Conservation (phyloP, 352 stramenopile species). For the Globisporangium uncinulatum region DNA sequence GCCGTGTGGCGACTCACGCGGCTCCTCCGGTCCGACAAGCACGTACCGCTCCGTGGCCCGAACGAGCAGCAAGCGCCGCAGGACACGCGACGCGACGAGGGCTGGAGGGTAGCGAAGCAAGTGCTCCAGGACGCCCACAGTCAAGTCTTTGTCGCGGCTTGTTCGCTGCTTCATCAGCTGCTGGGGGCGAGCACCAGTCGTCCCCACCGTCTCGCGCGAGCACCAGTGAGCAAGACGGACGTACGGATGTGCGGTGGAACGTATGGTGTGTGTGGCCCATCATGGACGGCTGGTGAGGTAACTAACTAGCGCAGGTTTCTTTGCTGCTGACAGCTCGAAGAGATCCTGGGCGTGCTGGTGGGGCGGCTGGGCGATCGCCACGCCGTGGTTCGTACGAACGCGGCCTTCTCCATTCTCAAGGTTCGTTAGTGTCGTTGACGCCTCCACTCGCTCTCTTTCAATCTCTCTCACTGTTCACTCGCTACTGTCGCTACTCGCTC, state of each 20-base stretch:
- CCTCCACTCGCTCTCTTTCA: not conserved
- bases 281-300: too few species aligned
- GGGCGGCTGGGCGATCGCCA: constrained; percentile 20
- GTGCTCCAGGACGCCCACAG: constrained; percentile 13
- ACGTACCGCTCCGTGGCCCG: not conserved
- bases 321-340: constrained; percentile 8
- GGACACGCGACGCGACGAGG: constrained; percentile 10
- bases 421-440: not conserved
- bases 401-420: constrained; percentile 25
- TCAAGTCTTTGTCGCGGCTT: constrained; percentile 27
- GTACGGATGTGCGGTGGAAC: not conserved
- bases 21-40: constrained; percentile 1
- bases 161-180: constrained; percentile 10
- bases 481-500: not conserved
- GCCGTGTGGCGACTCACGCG: constrained; percentile 20
- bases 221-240: not conserved
- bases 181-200: not conserved
- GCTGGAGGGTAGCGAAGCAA: constrained; percentile 5
- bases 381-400: constrained; percentile 22
- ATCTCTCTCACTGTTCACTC: constrained; percentile 9
- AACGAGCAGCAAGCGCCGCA: not conserved
- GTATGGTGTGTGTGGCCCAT: not conserved
- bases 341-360: constrained; percentile 10
- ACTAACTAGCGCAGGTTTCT: too few species aligned
- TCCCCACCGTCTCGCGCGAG: not conserved